Conservation (phyloP, 441 rosid species). For the Populus hybrid region DNA sequence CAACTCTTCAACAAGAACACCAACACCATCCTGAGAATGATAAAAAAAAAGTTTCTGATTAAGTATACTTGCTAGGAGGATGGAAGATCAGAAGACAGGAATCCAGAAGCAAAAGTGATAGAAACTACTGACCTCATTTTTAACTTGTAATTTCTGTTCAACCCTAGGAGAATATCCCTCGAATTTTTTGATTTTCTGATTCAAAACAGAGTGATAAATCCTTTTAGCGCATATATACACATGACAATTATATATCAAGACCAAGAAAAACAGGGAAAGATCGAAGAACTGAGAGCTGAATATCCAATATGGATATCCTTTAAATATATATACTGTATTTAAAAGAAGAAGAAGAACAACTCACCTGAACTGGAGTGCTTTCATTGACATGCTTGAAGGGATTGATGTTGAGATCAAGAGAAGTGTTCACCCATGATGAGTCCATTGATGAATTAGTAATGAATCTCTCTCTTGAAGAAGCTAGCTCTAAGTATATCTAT, state of each 20-base stretch:
- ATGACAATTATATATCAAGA: too few relatives aligned
- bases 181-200: slow-evolving; percentile 27
- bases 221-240: background rate
- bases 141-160: slow-evolving; percentile 12
- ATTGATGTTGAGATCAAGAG: slow-evolving; percentile 58
- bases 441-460: slow-evolving; percentile 28
- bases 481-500: too few relatives aligned
- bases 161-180: background rate
- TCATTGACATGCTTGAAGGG: slow-evolving; percentile 17
- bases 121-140: slow-evolving; percentile 32
- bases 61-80: background rate
- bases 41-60: background rate
- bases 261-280: background rate
- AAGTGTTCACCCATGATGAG: slow-evolving; percentile 37
- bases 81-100: background rate
- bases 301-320: background rate
- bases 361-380: slow-evolving; percentile 10
- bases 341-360: background rate
- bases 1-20: slow-evolving; percentile 49
- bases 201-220: background rate
- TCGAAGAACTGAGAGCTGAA: background rate
- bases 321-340: too few relatives aligned
- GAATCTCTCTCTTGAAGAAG: background rate
- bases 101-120: background rate
- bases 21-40: slow-evolving; percentile 1